These are phyloP conservation scores for Esteya vermicola DNA, from an alignment of 2,329 filamentous ascomycete genomes.

Conservation along the genomic window DNA sequence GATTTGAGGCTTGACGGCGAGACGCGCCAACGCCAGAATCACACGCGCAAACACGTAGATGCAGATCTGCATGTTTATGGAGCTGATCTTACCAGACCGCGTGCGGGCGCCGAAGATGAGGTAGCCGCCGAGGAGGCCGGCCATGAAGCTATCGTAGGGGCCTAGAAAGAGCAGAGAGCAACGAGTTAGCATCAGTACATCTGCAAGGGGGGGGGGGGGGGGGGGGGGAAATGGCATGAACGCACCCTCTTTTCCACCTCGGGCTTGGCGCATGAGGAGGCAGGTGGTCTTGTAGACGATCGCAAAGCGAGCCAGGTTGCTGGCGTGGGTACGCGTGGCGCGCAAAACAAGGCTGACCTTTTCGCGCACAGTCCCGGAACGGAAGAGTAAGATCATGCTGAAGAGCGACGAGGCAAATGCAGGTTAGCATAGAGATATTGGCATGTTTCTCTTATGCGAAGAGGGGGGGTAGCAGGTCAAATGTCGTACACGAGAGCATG, in stretches of 20 bases:
- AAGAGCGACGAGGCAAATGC: not conserved
- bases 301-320: slow-evolving; percentile 84
- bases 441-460: not conserved
- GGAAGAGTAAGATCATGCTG: slow-evolving; percentile 94
- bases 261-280: slow-evolving; percentile 54
- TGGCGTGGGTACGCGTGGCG: slow-evolving; percentile 80
- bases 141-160: slow-evolving; percentile 71
- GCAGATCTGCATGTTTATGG: slow-evolving; percentile 91
- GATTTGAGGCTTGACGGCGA: slow-evolving; percentile 55
- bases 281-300: slow-evolving; percentile 78
- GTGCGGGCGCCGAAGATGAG: slow-evolving; percentile 66
- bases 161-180: slow-evolving; percentile 27
- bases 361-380: slow-evolving; percentile 69
- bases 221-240: not conserved
- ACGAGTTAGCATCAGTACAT: not conserved
- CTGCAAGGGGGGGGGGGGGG: not conserved
- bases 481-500: slow-evolving; percentile 78
- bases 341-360: slow-evolving; percentile 67
- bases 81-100: slow-evolving; percentile 55
- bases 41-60: slow-evolving; percentile 96
- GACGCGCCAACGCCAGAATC: slow-evolving; percentile 65
- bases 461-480: not conserved
- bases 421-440: not conserved
- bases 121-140: slow-evolving; percentile 82
- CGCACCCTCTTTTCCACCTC: slow-evolving; percentile 44